Conservation (phyloP, 352 stramenopile species). For the Blastocystis sp. region DNA sequence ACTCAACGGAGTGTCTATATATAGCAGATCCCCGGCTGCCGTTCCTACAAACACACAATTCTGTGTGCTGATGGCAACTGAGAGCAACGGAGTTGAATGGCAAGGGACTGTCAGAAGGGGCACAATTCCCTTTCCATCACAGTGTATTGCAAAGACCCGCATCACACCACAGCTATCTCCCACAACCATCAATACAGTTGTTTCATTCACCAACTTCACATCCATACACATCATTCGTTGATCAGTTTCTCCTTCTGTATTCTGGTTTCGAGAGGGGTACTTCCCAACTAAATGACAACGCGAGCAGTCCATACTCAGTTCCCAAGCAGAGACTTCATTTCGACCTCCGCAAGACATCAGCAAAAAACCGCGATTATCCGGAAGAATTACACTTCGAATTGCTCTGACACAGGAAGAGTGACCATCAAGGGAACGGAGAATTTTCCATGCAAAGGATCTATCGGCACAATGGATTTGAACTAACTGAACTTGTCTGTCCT, state of each 20-base stretch:
- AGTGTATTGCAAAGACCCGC: background rate
- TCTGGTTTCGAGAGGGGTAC: background rate
- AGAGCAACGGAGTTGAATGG: constrained; percentile 30
- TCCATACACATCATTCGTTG: constrained; percentile 18
- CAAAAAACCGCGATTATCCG: background rate
- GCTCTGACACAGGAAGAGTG: constrained; percentile 33
- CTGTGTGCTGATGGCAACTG: background rate
- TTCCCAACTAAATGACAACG: background rate
- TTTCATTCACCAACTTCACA: background rate
- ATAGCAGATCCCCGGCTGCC: constrained; percentile 1
- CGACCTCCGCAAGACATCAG: constrained; percentile 33
- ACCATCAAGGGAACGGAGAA: background rate
- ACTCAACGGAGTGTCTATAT: background rate
- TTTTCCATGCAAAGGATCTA: background rate
- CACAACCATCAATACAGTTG: background rate
- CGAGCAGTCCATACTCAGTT: background rate
- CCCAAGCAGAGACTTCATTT: constrained; percentile 25
- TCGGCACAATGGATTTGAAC: background rate
- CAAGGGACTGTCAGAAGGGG: background rate
- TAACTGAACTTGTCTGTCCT: constrained; percentile 15
- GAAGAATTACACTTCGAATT: background rate
- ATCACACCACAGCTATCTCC: constrained; percentile 6
- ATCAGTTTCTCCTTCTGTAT: constrained; percentile 19
- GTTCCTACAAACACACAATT: constrained; percentile 5
- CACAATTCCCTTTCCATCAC: background rate